Conservation (phyloP, 768 basidiomycete species). For the Paxillus rubicundulus region DNA sequence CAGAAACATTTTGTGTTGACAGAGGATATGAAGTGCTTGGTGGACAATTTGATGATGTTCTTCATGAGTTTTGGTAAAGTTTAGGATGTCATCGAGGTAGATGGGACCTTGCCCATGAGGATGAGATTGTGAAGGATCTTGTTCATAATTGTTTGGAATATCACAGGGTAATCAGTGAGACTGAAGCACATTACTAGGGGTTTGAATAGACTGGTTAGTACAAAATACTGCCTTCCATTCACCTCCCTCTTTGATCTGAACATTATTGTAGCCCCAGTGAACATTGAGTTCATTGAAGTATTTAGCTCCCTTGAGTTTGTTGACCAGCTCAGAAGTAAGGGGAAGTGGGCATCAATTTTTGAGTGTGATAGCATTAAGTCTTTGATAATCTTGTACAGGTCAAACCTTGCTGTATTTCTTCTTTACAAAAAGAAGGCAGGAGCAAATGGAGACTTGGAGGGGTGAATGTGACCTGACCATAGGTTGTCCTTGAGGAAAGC, state of each 20-base stretch:
- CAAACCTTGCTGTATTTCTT: conserved; percentile 36
- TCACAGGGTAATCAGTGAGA: conserved; percentile 4
- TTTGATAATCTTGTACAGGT: conserved; percentile 34
- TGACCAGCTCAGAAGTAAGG: conserved; percentile 21
- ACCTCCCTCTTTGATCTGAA: conserved; percentile 26
- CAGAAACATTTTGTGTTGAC: background rate
- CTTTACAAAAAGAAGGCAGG: conserved; percentile 30
- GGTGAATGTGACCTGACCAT: conserved; percentile 10
- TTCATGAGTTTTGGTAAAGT: conserved; percentile 27
- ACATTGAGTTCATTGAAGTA: conserved; percentile 33
- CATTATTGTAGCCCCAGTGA: conserved; percentile 33
- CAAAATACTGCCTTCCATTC: conserved; percentile 35
- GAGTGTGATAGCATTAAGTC: conserved; percentile 23
- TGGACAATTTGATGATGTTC: conserved; percentile 19
- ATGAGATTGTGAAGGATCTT: conserved; percentile 14
- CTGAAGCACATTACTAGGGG: conserved; percentile 6
- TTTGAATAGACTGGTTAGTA: background rate
- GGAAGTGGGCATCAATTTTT: conserved; percentile 29
- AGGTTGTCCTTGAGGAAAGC: background rate
- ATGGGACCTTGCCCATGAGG: conserved; percentile 13
- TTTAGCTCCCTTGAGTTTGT: conserved; percentile 15
- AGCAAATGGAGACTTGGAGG: conserved; percentile 19
- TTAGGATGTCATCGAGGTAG: conserved; percentile 44
- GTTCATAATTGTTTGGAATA: conserved; percentile 29
- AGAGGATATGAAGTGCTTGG: background rate